Conservation (phyloP, 768 basidiomycete genomes). For the Russula griseocarnosa region DNA sequence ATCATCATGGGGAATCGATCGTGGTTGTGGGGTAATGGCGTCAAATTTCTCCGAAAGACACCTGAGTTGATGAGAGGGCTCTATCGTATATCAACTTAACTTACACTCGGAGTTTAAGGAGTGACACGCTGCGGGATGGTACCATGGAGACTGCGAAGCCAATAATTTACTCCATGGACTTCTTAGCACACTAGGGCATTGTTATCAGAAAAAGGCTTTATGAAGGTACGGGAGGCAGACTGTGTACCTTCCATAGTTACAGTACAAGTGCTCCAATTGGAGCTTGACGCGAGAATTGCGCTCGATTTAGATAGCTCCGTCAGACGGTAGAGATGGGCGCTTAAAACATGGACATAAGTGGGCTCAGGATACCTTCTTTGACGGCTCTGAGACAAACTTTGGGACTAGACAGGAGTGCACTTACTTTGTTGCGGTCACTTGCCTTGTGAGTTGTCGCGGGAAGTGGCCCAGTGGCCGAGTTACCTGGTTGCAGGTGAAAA, state of each 20-base stretch:
- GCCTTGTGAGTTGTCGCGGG: neutral
- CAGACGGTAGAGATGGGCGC: neutral
- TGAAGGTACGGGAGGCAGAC: neutral
- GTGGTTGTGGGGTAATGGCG: neutral
- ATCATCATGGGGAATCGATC: neutral
- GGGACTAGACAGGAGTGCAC: neutral
- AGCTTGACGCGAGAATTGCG: neutral
- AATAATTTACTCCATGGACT: neutral
- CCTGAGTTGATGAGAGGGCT: neutral
- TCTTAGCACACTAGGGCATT: neutral
- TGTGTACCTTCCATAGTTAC: neutral
- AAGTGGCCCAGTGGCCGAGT: no score
- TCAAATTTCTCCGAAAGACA: neutral
- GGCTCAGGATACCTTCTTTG: neutral
- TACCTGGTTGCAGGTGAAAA: neutral
- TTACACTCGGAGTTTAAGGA: neutral
- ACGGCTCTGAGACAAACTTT: neutral
- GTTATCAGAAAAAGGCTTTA: conserved; percentile 5
- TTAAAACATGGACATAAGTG: neutral
- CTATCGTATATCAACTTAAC: neutral
- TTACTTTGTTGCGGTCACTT: neutral
- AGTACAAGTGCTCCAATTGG: neutral
- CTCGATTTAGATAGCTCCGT: neutral
- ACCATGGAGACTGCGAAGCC: neutral
- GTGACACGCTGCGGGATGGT: neutral